phyloP scores from a whole-genome alignment of 169 alveolate genomes.

The Cryptosporidium parvum region DNA sequence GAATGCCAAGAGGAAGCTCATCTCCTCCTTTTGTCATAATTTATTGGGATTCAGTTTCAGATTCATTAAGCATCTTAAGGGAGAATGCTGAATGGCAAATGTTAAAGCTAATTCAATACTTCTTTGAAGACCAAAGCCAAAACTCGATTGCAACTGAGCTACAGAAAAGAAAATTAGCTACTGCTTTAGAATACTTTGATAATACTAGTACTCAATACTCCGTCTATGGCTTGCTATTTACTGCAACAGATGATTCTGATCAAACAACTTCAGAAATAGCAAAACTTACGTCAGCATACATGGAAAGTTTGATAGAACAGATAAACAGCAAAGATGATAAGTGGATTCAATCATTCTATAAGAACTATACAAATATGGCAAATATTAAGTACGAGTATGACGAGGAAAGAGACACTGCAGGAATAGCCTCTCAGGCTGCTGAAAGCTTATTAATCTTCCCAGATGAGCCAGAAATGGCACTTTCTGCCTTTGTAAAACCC shows the following conservation, averaged over 20 bases:
- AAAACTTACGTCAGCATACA: slow-evolving; percentile 6
- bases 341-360: slow-evolving; percentile 43
- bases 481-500: slow-evolving; percentile 54
- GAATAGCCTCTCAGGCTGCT: slow-evolving; percentile 65
- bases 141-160: slow-evolving; percentile 13
- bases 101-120: slow-evolving; percentile 48
- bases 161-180: slow-evolving; percentile 18
- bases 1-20: slow-evolving; percentile 37
- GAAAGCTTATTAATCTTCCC: slow-evolving; percentile 59
- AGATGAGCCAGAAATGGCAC: slow-evolving; percentile 69
- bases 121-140: slow-evolving; percentile 52
- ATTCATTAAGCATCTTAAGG: slow-evolving; percentile 25
- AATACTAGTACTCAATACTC: slow-evolving; percentile 56
- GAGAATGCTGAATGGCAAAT: slow-evolving; percentile 75
- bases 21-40: slow-evolving; percentile 64
- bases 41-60: slow-evolving; percentile 36
- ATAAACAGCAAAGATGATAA: slow-evolving; percentile 12
- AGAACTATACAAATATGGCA: slow-evolving; percentile 67
- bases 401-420: slow-evolving; percentile 57
- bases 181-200: slow-evolving; percentile 52
- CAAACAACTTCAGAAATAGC: slow-evolving; percentile 38
- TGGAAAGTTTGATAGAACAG: slow-evolving; percentile 28
- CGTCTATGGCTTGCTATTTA: slow-evolving; percentile 32
- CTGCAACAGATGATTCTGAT: slow-evolving; percentile 59
- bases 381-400: slow-evolving; percentile 47